Conservation (phyloP, 805 yeast species). For the Tetrapisispora phaffii region DNA sequence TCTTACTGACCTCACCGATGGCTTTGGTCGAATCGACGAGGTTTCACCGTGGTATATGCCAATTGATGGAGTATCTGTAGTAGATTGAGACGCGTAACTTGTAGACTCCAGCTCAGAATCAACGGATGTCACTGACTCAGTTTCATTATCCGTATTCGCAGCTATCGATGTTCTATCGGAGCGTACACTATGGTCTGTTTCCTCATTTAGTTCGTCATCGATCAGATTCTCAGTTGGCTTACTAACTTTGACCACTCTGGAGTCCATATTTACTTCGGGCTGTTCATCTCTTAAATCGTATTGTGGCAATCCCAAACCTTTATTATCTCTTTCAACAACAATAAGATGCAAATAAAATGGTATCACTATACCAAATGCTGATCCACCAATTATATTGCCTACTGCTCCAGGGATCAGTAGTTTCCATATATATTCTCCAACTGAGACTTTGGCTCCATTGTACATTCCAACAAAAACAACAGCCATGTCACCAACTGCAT, state of each 20-base stretch:
- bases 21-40: not conserved
- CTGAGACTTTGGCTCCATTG: slow-evolving; percentile 54
- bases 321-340: slow-evolving; percentile 64
- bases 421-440: slow-evolving; percentile 63
- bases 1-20: not conserved
- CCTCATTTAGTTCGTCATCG: slow-evolving; percentile 4
- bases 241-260: slow-evolving; percentile 56
- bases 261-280: slow-evolving; percentile 67
- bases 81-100: not conserved
- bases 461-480: slow-evolving; percentile 55
- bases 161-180: not conserved
- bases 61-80: not conserved
- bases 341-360: slow-evolving; percentile 68
- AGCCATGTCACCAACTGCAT: slow-evolving; percentile 77
- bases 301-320: slow-evolving; percentile 49
- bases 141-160: not conserved
- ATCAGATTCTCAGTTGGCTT: slow-evolving; percentile 5
- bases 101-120: not conserved
- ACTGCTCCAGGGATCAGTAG: slow-evolving; percentile 57
- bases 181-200: not conserved
- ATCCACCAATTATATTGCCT: slow-evolving; percentile 77
- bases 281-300: slow-evolving; percentile 72
- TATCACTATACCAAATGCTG: slow-evolving; percentile 48
- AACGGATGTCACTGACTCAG: not conserved
- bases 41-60: not conserved